phyloP scores from a whole-genome alignment of 2,329 filamentous ascomycete species.

The Niveomyces coronatus region DNA sequence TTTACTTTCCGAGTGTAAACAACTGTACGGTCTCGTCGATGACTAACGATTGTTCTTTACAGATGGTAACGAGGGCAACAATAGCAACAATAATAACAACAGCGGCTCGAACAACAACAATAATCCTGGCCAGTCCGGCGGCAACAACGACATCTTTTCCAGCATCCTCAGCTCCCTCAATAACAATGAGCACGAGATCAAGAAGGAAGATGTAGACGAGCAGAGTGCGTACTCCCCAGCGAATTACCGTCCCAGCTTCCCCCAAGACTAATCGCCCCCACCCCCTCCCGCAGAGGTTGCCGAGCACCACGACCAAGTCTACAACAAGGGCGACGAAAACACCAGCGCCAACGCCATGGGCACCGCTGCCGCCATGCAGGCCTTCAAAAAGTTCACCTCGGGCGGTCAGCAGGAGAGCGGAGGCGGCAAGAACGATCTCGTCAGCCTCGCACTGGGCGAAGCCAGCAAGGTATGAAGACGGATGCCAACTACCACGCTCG shows the following conservation, averaged over 20 bases:
- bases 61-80: background rate
- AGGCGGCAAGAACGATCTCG: constrained; percentile 65
- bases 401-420: constrained; percentile 41
- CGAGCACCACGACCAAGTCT: constrained; percentile 65
- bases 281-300: constrained; percentile 58
- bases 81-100: constrained; percentile 30
- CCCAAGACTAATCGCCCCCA: too few species aligned
- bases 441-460: constrained; percentile 80
- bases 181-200: constrained; percentile 38
- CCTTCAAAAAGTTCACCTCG: constrained; percentile 66
- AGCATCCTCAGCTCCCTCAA: constrained; percentile 35
- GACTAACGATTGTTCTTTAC: too few species aligned
- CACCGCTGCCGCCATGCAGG: constrained; percentile 68
- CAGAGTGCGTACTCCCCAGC: too few species aligned
- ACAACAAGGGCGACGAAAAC: constrained; percentile 38
- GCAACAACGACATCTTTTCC: constrained; percentile 38
- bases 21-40: too few species aligned
- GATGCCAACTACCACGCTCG: too few species aligned
- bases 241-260: too few species aligned
- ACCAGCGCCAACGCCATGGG: constrained; percentile 48
- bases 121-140: constrained; percentile 36
- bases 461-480: constrained; percentile 58
- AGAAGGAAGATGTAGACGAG: constrained; percentile 39
- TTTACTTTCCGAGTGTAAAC: too few species aligned
- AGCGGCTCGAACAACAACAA: constrained; percentile 13